Conservation (phyloP, 2,329 filamentous ascomycete species). For the Aspergillus piperis region DNA sequence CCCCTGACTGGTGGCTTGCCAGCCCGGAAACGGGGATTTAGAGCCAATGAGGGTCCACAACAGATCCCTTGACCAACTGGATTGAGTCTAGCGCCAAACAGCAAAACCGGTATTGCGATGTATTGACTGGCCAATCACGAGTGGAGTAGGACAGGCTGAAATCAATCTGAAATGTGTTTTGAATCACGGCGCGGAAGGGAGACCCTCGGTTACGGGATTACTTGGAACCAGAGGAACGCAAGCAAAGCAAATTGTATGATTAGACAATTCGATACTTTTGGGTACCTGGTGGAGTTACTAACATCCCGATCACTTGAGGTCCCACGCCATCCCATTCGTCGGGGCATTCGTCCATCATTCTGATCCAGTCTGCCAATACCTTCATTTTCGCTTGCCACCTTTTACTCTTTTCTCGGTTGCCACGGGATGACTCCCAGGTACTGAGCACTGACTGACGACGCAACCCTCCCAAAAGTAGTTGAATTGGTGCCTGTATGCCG, state of each 20-base stretch:
- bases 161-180: not conserved
- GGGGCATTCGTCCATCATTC: not conserved
- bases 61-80: not conserved
- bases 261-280: not conserved
- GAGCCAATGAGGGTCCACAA: not conserved
- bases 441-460: not conserved
- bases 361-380: not conserved
- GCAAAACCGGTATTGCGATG: not conserved
- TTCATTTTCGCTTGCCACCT: not conserved
- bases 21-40: not conserved
- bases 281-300: not conserved
- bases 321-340: not conserved
- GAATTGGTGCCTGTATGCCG: not conserved
- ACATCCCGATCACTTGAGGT: not conserved
- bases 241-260: not conserved
- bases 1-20: conserved; percentile 6
- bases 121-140: not conserved
- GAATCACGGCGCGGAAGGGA: not conserved
- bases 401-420: not conserved
- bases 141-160: not conserved
- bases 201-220: not conserved
- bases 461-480: not conserved
- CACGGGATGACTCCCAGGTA: not conserved
- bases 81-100: not conserved
- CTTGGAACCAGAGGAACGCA: not conserved